Percentiles rank a stretch among this genome's conserved stretches.
Evolutionary conservation across 176 grass and related monocot species (phyloP).

Genomic region (Olyra latifolia): DNA sequence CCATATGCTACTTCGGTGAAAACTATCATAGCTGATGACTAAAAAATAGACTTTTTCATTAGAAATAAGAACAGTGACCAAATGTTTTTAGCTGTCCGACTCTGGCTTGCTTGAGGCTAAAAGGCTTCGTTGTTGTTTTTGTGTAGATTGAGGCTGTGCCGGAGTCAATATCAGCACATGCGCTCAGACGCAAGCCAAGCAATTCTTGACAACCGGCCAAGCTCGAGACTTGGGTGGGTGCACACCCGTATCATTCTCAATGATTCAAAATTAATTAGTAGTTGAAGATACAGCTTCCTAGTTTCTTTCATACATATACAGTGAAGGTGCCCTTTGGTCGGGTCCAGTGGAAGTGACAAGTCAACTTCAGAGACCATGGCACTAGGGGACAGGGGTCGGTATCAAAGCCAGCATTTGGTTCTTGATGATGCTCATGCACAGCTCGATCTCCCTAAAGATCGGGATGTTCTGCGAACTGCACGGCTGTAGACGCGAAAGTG

Average conservation of each 20-base stretch:
- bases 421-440: constrained; percentile 85
- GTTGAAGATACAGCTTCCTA: not conserved
- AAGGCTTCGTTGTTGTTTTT: too few species aligned
- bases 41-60: too few species aligned
- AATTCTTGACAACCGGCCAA: too few species aligned
- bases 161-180: too few species aligned
- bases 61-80: too few species aligned
- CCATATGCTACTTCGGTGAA: too few species aligned
- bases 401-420: constrained; percentile 87
- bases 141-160: too few species aligned
- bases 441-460: constrained; percentile 85
- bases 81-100: too few species aligned
- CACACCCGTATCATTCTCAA: not conserved
- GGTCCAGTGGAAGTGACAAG: too few species aligned
- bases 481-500: constrained; percentile 67
- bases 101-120: too few species aligned
- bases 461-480: constrained; percentile 65
- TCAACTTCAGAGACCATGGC: not conserved
- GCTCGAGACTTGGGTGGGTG: not conserved
- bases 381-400: constrained; percentile 60
- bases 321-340: not conserved
- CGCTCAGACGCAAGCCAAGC: too few species aligned
- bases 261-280: not conserved
- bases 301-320: constrained; percentile 15
- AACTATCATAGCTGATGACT: too few species aligned